Evolutionary conservation across 352 stramenopile genomes (phyloP).

Genomic region (Halophytophthora polymorphica): DNA sequence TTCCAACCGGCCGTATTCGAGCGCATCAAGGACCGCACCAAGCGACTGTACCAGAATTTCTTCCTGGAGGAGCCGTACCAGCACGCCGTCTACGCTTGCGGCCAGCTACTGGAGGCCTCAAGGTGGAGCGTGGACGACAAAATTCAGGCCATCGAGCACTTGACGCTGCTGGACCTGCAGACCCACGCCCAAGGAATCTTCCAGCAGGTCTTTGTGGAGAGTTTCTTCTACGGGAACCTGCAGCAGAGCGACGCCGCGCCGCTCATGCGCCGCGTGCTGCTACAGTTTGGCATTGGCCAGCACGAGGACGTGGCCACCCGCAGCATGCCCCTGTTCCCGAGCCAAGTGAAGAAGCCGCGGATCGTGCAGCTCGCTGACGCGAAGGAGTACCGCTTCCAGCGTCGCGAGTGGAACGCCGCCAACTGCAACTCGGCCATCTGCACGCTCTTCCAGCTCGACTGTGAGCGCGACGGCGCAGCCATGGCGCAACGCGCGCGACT

Average conservation of each 20-base stretch:
- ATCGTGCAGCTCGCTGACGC: slow-evolving; percentile 55
- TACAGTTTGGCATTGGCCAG: slow-evolving; percentile 32
- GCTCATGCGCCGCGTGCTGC: slow-evolving; percentile 49
- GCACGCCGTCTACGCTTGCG: slow-evolving; percentile 80
- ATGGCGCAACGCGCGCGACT: slow-evolving; percentile 44
- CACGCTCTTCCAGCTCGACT: slow-evolving; percentile 63
- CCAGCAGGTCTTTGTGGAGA: slow-evolving; percentile 67
- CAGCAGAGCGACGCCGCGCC: slow-evolving; percentile 15
- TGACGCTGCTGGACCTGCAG: slow-evolving; percentile 52
- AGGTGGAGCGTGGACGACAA: slow-evolving; percentile 88
- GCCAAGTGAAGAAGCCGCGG: slow-evolving; percentile 41
- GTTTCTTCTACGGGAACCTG: slow-evolving; percentile 75
- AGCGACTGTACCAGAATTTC: slow-evolving; percentile 87
- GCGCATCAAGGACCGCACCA: slow-evolving; percentile 81
- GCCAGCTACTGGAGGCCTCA: slow-evolving; percentile 67
- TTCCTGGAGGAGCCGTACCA: slow-evolving; percentile 90
- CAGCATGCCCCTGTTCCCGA: slow-evolving; percentile 44
- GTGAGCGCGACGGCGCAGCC: slow-evolving; percentile 43
- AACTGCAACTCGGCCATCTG: slow-evolving; percentile 80
- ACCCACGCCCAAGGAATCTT: slow-evolving; percentile 58
- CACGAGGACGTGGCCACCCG: slow-evolving; percentile 5
- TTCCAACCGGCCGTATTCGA: slow-evolving; percentile 74
- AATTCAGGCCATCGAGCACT: slow-evolving; percentile 55
- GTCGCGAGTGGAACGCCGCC: slow-evolving; percentile 60
- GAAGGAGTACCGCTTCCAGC: slow-evolving; percentile 51